Conservation (phyloP, 441 rosid genomes). For the Mallotus repandus region DNA sequence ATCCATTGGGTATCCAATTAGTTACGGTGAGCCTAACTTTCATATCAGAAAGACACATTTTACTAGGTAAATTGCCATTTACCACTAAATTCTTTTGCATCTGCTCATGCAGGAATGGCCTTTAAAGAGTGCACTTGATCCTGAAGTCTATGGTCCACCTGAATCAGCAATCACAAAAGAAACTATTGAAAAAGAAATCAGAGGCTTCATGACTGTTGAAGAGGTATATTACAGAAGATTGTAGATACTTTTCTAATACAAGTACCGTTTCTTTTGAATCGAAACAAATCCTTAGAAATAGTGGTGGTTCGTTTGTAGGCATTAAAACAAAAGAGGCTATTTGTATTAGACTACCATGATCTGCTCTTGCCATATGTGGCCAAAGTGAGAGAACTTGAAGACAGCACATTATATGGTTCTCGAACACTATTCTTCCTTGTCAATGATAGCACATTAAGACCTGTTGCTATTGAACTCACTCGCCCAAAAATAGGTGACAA, state of each 20-base stretch:
- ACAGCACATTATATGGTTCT: slow-evolving; percentile 59
- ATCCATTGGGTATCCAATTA: slow-evolving; percentile 51
- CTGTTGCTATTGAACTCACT: slow-evolving; percentile 62
- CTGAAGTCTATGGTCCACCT: slow-evolving; percentile 49
- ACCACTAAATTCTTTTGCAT: too few relatives aligned
- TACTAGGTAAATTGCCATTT: too few relatives aligned
- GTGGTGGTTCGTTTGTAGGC: slow-evolving; percentile 39
- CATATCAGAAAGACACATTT: too few relatives aligned
- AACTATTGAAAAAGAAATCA: slow-evolving; percentile 43
- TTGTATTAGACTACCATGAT: slow-evolving; percentile 70
- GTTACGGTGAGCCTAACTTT: slow-evolving; percentile 39
- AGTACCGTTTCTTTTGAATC: not conserved
- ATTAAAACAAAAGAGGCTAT: slow-evolving; percentile 47
- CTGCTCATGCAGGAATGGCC: slow-evolving; percentile 61
- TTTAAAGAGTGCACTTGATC: slow-evolving; percentile 59
- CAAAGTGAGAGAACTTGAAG: slow-evolving; percentile 53
- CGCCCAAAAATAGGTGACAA: slow-evolving; percentile 53
- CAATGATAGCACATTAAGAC: slow-evolving; percentile 44
- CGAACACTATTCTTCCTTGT: slow-evolving; percentile 57
- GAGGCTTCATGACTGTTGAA: slow-evolving; percentile 45
- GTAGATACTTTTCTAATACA: too few relatives aligned
- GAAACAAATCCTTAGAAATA: not conserved
- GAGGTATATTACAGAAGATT: slow-evolving; percentile 33
- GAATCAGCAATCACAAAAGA: slow-evolving; percentile 58
- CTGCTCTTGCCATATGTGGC: slow-evolving; percentile 55